A percentile compares a stretch with the other conserved stretches of the same genome.
Evolutionary conservation across 1,284 basidiomycete genomes (phyloP).

Genomic region (Neonothopanus nambi): DNA sequence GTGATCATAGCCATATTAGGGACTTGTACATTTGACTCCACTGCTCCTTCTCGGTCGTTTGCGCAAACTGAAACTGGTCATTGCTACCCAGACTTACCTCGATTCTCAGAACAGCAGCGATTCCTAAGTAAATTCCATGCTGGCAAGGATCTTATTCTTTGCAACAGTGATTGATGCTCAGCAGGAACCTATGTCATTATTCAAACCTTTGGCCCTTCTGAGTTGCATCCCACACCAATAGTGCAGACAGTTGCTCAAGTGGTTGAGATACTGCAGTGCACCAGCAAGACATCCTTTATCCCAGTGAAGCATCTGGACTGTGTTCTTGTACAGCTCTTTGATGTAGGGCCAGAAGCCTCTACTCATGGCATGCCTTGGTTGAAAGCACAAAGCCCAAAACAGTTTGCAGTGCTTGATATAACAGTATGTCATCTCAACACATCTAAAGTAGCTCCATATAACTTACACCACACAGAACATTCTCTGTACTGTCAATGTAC

Average conservation of each 20-base stretch:
- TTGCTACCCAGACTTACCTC: no score
- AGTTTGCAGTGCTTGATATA: not conserved
- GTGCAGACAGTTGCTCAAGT: not conserved
- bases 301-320: not conserved
- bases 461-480: not conserved
- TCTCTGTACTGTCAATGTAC: constrained; percentile 6
- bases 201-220: no score
- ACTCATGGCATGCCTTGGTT: constrained; percentile 5
- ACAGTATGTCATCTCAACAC: not conserved
- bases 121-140: no score
- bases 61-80: no score
- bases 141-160: no score
- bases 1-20: no score
- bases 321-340: not conserved
- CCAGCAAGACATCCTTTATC: not conserved
- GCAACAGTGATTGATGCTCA: no score
- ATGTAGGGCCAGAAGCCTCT: not conserved
- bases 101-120: no score
- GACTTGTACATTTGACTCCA: no score
- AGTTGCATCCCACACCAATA: no score
- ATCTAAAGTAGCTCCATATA: not conserved
- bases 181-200: no score
- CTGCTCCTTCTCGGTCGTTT: no score
- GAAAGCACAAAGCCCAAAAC: not conserved
- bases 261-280: not conserved